Base-by-base conservation (phyloP, 495 filamentous ascomycete species). In the Sordaria brevicollis region DNA sequence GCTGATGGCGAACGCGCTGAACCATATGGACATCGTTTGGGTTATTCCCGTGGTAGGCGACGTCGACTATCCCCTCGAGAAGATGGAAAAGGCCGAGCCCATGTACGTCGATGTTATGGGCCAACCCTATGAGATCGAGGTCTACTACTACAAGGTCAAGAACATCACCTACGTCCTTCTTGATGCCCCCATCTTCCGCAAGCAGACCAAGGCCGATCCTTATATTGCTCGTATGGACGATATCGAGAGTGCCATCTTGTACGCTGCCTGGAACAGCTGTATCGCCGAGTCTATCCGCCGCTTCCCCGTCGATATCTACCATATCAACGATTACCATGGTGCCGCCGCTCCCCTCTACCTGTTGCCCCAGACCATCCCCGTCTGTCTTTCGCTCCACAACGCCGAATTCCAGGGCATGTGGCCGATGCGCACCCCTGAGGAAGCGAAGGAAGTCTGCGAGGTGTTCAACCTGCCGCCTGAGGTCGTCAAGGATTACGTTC, bases 291-390 rank as follows among this genome's bases (percentile, higher is more conserved):
- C 88, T 0, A 84, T 91, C 68, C 84, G 77, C 36, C 82, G 85
- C 25, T 88, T 87, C 75, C 85, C 88, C 0, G 82, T 91, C 57
- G 89, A 93, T 73, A 75, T 93, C 25, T 93, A 93, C 75, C 91
- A 93, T 76, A 89, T 92, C 75, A 93, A 93, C 77, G 91, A 93
- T 76, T 93, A 92, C 75, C 91, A 93, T 70, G 91, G 91, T 35
- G 88, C 90, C 19, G 78, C 90, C 6, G 91, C 91, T 39, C 90
- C 89, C 11, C 80, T 93, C 7, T 90, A 93, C 70, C 82, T 91
- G 19, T 82, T 92, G 5, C 90, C 90, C 0, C 73, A 78, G 34
- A 89, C 83, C 3, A 84, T 89, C 43, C 88, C 88, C 0, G 85
- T 85, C 74, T 88, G 86, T 71, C 75, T 89, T 2, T 80, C 78